Evolutionary conservation across 2,329 filamentous ascomycete genomes (phyloP).

Genomic region (Fusarium floridanum): DNA sequence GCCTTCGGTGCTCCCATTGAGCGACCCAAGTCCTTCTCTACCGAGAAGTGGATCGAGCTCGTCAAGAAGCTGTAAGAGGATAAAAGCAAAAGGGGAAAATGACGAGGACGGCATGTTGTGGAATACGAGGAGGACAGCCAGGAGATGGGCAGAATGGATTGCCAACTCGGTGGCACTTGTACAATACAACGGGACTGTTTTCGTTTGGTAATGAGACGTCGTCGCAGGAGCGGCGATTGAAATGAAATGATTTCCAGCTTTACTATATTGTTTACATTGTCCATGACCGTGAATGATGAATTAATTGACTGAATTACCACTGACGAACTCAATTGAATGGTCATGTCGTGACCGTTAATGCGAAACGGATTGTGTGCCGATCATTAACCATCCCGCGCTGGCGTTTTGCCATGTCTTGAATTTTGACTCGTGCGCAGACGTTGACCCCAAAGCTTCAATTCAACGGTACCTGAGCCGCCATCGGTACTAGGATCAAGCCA

Average conservation of each 20-base stretch:
- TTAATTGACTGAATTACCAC: background rate
- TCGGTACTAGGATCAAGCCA: background rate
- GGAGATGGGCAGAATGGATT: conserved; percentile 40
- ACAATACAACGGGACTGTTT: conserved; percentile 47
- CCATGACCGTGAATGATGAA: background rate
- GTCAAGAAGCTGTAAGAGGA: conserved; percentile 85
- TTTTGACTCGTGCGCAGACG: conserved; percentile 8
- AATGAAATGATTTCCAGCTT: conserved; percentile 45
- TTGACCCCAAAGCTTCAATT: conserved; percentile 32
- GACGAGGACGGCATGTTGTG: conserved; percentile 22
- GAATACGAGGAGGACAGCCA: conserved; percentile 35
- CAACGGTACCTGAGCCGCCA: background rate
- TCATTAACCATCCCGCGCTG: conserved; percentile 1
- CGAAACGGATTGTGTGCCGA: background rate
- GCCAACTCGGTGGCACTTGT: conserved; percentile 44
- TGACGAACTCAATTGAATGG: too few relatives aligned
- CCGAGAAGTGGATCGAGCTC: conserved; percentile 95
- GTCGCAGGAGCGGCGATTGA: conserved; percentile 39
- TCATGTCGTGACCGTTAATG: background rate
- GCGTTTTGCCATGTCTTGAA: conserved; percentile 1
- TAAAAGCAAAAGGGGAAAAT: conserved; percentile 29
- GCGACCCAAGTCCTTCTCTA: conserved; percentile 99
- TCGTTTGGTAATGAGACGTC: conserved; percentile 48
- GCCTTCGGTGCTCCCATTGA: conserved; percentile 97
- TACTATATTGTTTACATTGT: background rate